These are phyloP conservation scores for Corymbia citriodora DNA, from an alignment of 441 rosid genomes.

Conservation along the genomic window DNA sequence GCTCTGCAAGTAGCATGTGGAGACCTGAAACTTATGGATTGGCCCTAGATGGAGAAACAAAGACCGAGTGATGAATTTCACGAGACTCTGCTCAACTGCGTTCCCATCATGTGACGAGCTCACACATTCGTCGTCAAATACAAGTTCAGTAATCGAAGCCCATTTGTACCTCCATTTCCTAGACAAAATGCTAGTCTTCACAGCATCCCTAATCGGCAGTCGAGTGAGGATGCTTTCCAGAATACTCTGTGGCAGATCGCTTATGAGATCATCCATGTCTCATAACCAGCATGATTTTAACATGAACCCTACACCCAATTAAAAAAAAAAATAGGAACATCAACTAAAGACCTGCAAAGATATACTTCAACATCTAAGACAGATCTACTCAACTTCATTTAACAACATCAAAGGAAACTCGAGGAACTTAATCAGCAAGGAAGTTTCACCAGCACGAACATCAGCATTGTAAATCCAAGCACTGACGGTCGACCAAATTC, in stretches of 20 bases:
- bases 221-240: conserved; percentile 62
- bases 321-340: not conserved
- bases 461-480: not conserved
- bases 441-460: not conserved
- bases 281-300: not conserved
- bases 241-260: conserved; percentile 65
- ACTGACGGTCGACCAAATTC: not conserved
- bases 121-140: conserved; percentile 63
- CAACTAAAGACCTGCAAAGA: not conserved
- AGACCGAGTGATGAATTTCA: conserved; percentile 56
- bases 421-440: not conserved
- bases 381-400: not conserved
- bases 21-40: conserved; percentile 79
- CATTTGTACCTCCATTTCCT: conserved; percentile 83
- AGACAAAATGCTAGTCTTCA: conserved; percentile 67
- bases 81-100: conserved; percentile 36
- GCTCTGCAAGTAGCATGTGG: conserved; percentile 45
- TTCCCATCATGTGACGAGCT: conserved; percentile 21
- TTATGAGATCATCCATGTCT: conserved; percentile 58
- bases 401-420: not conserved
- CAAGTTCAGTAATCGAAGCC: conserved; percentile 58
- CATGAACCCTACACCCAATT: not conserved
- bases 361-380: not conserved
- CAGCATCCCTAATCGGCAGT: conserved; percentile 66
- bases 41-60: conserved; percentile 93